Evolutionary conservation across 129 eudicot genomes (phyloP).

Genomic region (Kitagawia praeruptora): DNA sequence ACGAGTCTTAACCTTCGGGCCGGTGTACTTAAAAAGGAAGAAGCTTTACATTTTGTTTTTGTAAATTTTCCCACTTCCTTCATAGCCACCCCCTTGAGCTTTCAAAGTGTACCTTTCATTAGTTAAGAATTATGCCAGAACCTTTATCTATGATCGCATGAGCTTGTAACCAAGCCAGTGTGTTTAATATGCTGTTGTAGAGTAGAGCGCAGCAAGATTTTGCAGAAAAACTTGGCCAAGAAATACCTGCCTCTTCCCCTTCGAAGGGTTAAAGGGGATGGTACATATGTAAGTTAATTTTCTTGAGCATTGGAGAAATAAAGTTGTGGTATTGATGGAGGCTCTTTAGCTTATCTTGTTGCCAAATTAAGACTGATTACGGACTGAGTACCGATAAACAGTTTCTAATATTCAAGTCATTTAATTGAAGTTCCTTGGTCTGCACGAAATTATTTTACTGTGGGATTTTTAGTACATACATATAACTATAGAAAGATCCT

Average conservation of each 20-base stretch:
- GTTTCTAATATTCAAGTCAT: too few species aligned
- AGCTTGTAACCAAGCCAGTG: background rate
- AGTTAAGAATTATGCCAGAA: constrained; percentile 7
- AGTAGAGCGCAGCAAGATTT: background rate
- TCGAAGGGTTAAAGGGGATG: background rate
- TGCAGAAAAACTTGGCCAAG: background rate
- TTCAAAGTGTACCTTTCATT: background rate
- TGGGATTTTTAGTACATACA: too few species aligned
- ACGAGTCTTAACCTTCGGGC: constrained; percentile 31
- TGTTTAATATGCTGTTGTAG: constrained; percentile 1
- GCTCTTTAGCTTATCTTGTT: background rate
- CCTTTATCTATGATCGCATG: background rate
- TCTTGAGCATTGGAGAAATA: background rate
- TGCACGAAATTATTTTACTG: too few species aligned
- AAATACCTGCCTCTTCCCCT: background rate
- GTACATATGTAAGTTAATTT: constrained; percentile 9
- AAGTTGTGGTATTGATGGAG: background rate
- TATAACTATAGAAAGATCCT: background rate
- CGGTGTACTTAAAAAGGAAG: constrained; percentile 18
- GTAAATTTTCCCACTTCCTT: constrained; percentile 6
- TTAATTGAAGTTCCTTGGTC: too few species aligned
- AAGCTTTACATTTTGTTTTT: constrained; percentile 22
- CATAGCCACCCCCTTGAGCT: background rate
- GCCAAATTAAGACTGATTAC: too few species aligned
- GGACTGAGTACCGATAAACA: too few species aligned